Evolutionary conservation across 2,329 filamentous ascomycete species (phyloP), one percentile per base, ranked within the genome.

Genomic region (Xylaria hypoxylon): DNA sequence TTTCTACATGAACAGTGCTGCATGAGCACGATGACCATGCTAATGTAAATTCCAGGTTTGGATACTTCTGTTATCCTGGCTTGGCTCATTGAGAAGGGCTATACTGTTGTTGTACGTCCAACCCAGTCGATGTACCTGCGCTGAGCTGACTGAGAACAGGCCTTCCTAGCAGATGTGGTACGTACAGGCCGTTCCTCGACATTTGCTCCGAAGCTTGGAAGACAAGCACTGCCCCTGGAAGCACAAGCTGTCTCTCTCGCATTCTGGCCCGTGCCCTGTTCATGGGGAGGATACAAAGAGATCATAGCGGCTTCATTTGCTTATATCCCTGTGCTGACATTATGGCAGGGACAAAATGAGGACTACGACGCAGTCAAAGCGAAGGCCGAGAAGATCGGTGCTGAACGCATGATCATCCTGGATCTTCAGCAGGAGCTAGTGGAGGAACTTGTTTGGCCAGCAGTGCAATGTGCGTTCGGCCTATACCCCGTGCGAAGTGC

Each of bases 381-480:
- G 19, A 64, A 64, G 61, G 61, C 61, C 31, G 3, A 19, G 5
- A 35, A 28, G 19, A 11, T 64, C n/a, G 61, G 61, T 17, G 55
- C 61, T 17, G 47, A 64, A 19, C 52, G 47, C 31, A 64, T 64
- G 53, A 33, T 64, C 44, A 58, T 57, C 17, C 7, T 44, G 22
- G 15, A 59, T 35, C 24, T 59, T 6, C 55, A 59, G 26, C 55
- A 48, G 45, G 61, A 64, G 53, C n/a, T 64, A 1, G 26, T 64
- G 2, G 61, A 64, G 2, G 61, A 64, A 19, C 53, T 64, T 2
- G n/a, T 64, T n/a, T 64, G 31, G 31, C 53, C 44, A 10, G 61
- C 61, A 5, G 22, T 64, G 8, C 61, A 64, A 52, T 64, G 61
- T 64, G 19, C 42, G 31, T 63, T 8, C 50, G 45, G n/a, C n/a